Conservation (phyloP, 1,139 yeast species). For the Yamadazyma triangularis region DNA sequence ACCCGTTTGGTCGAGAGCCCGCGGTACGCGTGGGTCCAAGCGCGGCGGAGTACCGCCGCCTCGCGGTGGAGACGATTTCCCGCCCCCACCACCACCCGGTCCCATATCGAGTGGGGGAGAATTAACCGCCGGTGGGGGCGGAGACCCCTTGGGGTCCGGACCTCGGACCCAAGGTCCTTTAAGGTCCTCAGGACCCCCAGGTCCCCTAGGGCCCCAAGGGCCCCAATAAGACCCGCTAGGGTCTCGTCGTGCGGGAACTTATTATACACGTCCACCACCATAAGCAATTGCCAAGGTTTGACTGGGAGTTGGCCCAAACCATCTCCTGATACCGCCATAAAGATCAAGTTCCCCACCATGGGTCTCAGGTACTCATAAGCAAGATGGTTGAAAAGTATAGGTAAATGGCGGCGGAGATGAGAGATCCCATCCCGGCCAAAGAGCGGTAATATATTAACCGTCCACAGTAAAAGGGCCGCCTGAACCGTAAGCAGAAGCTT, state of each 20-base stretch:
- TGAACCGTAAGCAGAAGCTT: no score
- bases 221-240: conserved; percentile 20
- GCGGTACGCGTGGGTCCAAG: no score
- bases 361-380: conserved; percentile 33
- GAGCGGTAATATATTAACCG: no score
- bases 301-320: conserved; percentile 10
- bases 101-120: no score
- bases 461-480: no score
- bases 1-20: no score
- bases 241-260: conserved; percentile 34
- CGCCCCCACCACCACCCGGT: no score
- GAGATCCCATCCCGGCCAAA: no score
- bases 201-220: conserved; percentile 9
- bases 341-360: conserved; percentile 25
- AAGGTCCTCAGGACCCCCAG: conserved; percentile 11
- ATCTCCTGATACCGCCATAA: conserved; percentile 18
- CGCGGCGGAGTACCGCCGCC: no score
- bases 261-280: conserved; percentile 25
- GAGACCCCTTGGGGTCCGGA: not conserved
- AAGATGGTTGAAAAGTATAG: conserved; percentile 26
- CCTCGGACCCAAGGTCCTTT: not conserved
- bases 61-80: no score
- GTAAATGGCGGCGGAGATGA: conserved; percentile 17
- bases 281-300: conserved; percentile 33
- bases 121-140: no score